Evolutionary conservation across 2,329 filamentous ascomycete genomes (phyloP).

Genomic region (Sclerotinia trifoliorum): DNA sequence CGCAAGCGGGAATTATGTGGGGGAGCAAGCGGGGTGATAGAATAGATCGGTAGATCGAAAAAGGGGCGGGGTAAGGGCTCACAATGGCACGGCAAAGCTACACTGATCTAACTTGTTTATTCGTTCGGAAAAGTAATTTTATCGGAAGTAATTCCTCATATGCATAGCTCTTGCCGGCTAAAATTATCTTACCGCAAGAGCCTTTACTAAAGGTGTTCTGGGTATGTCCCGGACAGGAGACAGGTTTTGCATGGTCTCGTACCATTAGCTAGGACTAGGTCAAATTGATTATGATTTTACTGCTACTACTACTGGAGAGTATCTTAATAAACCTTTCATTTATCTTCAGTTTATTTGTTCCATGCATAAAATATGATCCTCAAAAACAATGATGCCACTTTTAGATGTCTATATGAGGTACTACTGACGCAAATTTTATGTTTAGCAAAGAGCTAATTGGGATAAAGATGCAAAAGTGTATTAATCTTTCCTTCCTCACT

Average conservation of each 20-base stretch:
- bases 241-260: too few species aligned
- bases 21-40: neutral
- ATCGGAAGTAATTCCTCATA: too few species aligned
- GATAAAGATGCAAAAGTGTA: neutral
- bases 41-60: neutral
- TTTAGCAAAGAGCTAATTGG: neutral
- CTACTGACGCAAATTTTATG: neutral
- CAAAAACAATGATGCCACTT: neutral
- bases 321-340: neutral
- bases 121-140: neutral
- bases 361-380: neutral
- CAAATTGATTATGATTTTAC: neutral
- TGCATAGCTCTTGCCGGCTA: neutral
- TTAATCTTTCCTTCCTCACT: neutral
- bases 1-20: neutral
- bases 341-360: neutral
- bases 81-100: neutral
- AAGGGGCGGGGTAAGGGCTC: neutral
- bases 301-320: neutral
- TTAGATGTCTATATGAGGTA: neutral
- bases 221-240: too few species aligned
- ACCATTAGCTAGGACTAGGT: neutral
- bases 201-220: neutral
- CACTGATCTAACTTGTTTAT: neutral
- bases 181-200: neutral